phyloP scores from a whole-genome alignment of 1,284 basidiomycete species.

The Ganoderma leucocontextum region DNA sequence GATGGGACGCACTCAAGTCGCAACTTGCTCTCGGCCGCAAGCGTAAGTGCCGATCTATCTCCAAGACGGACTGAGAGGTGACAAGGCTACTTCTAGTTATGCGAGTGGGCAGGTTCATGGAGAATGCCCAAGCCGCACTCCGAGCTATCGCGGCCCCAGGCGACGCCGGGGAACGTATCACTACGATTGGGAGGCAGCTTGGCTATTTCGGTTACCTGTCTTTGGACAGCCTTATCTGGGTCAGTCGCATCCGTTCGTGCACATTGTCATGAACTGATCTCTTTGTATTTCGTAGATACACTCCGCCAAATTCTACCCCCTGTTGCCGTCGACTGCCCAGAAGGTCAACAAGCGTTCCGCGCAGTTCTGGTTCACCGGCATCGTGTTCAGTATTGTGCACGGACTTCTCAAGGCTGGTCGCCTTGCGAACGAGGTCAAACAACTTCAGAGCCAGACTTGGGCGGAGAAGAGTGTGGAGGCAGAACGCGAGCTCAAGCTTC shows the following conservation, averaged over 20 bases:
- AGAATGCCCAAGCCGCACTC: slow-evolving; percentile 93
- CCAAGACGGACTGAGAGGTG: background rate
- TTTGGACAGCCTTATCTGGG: slow-evolving; percentile 88
- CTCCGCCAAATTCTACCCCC: slow-evolving; percentile 72
- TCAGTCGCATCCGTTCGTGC: slow-evolving; percentile 45
- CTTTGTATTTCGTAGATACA: slow-evolving; percentile 52
- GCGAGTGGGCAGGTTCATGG: slow-evolving; percentile 92
- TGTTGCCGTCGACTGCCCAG: slow-evolving; percentile 72
- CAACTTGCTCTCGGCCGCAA: slow-evolving; percentile 84
- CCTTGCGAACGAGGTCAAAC: slow-evolving; percentile 66
- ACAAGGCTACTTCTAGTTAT: slow-evolving; percentile 64
- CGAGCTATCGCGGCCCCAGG: slow-evolving; percentile 72
- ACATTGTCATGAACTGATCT: background rate
- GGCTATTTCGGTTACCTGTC: slow-evolving; percentile 91
- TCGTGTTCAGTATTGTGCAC: slow-evolving; percentile 78
- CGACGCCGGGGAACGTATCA: slow-evolving; percentile 78
- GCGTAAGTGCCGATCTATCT: slow-evolving; percentile 56
- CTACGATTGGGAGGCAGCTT: slow-evolving; percentile 87
- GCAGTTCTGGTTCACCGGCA: slow-evolving; percentile 92
- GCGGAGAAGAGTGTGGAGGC: slow-evolving; percentile 73
- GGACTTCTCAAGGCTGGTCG: slow-evolving; percentile 72
- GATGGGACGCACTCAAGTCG: slow-evolving; percentile 83
- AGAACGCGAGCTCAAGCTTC: slow-evolving; percentile 70
- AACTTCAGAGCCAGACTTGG: slow-evolving; percentile 53
- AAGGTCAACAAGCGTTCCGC: slow-evolving; percentile 79